Evolutionary conservation across 768 basidiomycete species (phyloP).

Genomic region (Lactifluus subvellereus): DNA sequence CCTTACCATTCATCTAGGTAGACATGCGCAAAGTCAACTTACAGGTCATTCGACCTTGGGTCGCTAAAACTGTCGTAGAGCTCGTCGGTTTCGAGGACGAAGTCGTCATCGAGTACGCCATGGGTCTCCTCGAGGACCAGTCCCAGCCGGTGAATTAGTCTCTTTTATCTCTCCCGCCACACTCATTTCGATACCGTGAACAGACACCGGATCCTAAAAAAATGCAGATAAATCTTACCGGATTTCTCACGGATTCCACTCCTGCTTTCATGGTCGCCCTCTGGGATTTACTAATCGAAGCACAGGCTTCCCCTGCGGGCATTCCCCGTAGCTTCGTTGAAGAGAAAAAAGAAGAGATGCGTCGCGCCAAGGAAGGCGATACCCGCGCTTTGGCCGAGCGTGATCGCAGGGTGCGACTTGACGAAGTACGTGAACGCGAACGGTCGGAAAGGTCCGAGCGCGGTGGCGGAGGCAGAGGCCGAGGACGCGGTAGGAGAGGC

Average conservation of each 20-base stretch:
- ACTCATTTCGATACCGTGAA: conserved; percentile 5
- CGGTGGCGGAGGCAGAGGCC: conserved; percentile 51
- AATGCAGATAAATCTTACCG: conserved; percentile 92
- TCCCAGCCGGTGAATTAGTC: conserved; percentile 60
- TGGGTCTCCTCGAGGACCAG: conserved; percentile 87
- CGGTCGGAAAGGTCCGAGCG: conserved; percentile 40
- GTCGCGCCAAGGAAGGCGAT: conserved; percentile 59
- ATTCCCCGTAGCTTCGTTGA: conserved; percentile 89
- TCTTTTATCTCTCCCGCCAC: background rate
- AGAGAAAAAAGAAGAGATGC: conserved; percentile 87
- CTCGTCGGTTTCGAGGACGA: conserved; percentile 95
- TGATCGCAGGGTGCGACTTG: conserved; percentile 60
- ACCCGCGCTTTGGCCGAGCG: conserved; percentile 61
- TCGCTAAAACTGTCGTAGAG: conserved; percentile 87
- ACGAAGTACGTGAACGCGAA: conserved; percentile 63
- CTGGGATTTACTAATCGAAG: conserved; percentile 91
- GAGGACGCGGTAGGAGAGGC: conserved; percentile 50
- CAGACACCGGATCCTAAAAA: conserved; percentile 89
- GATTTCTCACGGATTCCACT: conserved; percentile 87
- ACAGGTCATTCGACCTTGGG: conserved; percentile 89
- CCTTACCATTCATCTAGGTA: conserved; percentile 43
- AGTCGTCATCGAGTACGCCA: conserved; percentile 92
- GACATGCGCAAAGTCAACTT: conserved; percentile 96
- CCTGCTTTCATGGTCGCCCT: conserved; percentile 80
- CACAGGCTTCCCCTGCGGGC: conserved; percentile 82